Evolutionary conservation across 2,329 filamentous ascomycete genomes (phyloP).

Genomic region (Diaporthe destruens): DNA sequence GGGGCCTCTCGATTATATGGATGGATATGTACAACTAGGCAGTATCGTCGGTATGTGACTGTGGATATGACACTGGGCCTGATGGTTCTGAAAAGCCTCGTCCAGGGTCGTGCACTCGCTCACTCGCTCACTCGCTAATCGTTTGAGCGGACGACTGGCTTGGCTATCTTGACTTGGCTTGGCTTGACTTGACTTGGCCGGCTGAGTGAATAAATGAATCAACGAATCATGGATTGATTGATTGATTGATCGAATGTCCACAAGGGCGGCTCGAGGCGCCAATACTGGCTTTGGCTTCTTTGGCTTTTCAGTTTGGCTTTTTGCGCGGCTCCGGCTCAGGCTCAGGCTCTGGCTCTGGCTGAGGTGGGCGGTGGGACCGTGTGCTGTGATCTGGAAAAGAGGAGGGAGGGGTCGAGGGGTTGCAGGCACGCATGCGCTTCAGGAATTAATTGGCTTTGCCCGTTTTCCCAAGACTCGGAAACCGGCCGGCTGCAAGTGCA

Average conservation of each 20-base stretch:
- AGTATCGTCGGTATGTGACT: neutral
- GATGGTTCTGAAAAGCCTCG: neutral
- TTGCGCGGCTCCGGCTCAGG: neutral
- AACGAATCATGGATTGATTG: neutral
- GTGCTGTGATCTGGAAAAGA: conserved; percentile 25
- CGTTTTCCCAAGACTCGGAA: conserved; percentile 19
- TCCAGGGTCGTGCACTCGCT: conserved; percentile 9
- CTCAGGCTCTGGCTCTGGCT: neutral
- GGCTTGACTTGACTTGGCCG: neutral
- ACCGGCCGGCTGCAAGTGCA: conserved; percentile 17
- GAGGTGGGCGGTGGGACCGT: conserved; percentile 14
- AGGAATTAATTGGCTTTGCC: conserved; percentile 32
- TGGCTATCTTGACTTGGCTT: too few species aligned
- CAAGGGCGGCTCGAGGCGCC: neutral
- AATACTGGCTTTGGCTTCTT: neutral
- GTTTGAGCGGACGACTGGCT: neutral
- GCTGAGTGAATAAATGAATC: neutral
- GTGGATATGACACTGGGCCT: neutral
- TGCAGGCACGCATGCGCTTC: neutral
- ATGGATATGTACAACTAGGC: conserved; percentile 26
- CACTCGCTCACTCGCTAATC: conserved; percentile 1
- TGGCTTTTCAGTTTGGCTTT: neutral
- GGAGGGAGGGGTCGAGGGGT: conserved; percentile 9
- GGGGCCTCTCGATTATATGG: conserved; percentile 12
- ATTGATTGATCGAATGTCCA: neutral